Base-by-base conservation (phyloP, 495 filamentous ascomycete species). In the Hypoxylon fuscum region DNA sequence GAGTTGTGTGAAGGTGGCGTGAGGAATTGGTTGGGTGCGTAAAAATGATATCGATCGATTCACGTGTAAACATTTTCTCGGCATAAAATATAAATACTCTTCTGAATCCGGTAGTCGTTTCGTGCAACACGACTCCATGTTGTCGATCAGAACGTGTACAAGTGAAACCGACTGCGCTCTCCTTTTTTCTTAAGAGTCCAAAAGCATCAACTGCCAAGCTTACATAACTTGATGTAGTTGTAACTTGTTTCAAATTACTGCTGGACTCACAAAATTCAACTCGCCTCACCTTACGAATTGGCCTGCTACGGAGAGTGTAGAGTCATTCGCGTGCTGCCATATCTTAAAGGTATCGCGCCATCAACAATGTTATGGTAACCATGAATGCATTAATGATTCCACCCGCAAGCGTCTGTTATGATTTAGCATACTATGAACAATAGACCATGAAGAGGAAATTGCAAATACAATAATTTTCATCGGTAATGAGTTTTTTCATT, bases 141-240 rank as follows among this genome's bases (percentile, higher is more conserved):
- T 17, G 62, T 59, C 55, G 62, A 65, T 65, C 62, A 65, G 25
- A 50, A 53, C 25, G n/a, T n/a, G 18, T 2, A 17, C 25, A 53
- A 29, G 50, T 60, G 55, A 60, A 59, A 64, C 55, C 18, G 22
- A 3, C 45, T 44, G 41, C 37, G 29, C 14, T 35, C 14, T 40
- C 22, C 52, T 41, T 48, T 44, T 46, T 53, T n/a, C n/a, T 34
- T 29, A 40, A 59, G 25, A 42, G 9, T 27, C 42, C 10, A 23
- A 42, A 35, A 60, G 35, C 45, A 34, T 56, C 32, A 48, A 38
- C 31, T 46, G 50, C 51, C 46, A 55, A 60, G 46, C 32, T 35
- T 34, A 31, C 18, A 45, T 21, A 47, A 43, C 27, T 46, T 56
- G 32, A 5, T 46, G 37, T 46, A 17, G 22, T 25, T 23, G 45